Evolutionary conservation across 768 basidiomycete species (phyloP), one percentile per base, ranked within the genome.

Genomic region (Erythrobasidium yunnanense): DNA sequence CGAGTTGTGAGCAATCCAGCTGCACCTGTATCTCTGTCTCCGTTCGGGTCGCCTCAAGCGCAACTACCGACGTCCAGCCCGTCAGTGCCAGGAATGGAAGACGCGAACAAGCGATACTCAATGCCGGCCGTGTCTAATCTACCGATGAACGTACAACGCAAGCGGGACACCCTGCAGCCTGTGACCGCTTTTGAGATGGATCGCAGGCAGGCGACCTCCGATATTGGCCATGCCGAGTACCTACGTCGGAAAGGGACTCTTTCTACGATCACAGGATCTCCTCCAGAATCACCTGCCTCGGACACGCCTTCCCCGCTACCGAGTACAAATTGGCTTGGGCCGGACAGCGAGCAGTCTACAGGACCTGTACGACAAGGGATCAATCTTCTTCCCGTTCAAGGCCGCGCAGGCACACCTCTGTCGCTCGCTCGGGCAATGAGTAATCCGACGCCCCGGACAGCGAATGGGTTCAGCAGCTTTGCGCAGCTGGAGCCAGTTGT

Each of bases 181-280:
- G 11, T n/a, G 38, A 42, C 38, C 11, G 38, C 38, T 11, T 42
- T 42, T 42, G 38, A 42, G 38, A 11, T 42, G 38, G 38, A 42
- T n/a, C 38, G 47, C n/a, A 5, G n/a, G 32, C 42, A 42, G 38
- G 47, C 45, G 38, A 35, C 29, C 15, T 15, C 45, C 6, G 56
- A 58, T 6, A 58, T 27, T 5, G 32, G 18, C 15, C 56, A 58
- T 20, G 45, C 25, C 45, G 56, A 42, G 5, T 58, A n/a, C 20
- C 56, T 42, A 8, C 29, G 34, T 4, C 11, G 56, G 20, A 58
- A 58, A 22, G 45, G 45, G 29, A 58, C 60, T 15, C 47, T 63
- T 5, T 63, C 60, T 2, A 63, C 60, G 18, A 63, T 63, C 45
- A 63, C 60, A n/a, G 60, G 47, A n/a, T 63, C 60, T 4, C 42